Percentiles rank a stretch among this genome's conserved stretches.
Evolutionary conservation across 768 basidiomycete genomes (phyloP).

Genomic region (Solioccasus polychromus): DNA sequence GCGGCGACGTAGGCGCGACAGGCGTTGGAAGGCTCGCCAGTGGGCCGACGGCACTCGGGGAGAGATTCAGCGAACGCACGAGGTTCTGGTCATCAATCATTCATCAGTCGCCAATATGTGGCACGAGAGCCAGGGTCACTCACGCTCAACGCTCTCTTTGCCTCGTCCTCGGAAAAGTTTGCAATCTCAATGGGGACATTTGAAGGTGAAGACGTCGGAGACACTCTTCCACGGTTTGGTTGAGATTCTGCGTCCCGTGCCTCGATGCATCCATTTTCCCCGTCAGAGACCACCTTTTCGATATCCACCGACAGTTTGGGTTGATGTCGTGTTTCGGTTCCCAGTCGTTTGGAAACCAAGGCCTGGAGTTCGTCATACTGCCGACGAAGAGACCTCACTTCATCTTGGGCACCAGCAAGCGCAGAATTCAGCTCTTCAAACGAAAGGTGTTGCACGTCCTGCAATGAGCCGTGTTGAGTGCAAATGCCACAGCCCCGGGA

Average conservation of each 20-base stretch:
- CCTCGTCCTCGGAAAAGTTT: constrained; percentile 21
- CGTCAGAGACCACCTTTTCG: background rate
- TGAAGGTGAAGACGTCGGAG: background rate
- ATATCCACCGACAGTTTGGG: background rate
- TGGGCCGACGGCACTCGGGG: background rate
- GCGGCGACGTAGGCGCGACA: background rate
- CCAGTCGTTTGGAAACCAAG: constrained; percentile 15
- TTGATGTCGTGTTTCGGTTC: constrained; percentile 2
- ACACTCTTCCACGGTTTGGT: background rate
- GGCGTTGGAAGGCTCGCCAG: background rate
- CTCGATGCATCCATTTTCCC: background rate
- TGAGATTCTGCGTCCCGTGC: background rate
- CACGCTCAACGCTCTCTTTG: constrained; percentile 21
- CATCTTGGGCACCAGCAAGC: constrained; percentile 20
- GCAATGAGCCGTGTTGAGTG: constrained; percentile 3
- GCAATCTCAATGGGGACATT: constrained; percentile 15
- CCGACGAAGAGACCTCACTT: constrained; percentile 24
- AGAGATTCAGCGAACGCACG: constrained; percentile 12
- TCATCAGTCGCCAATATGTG: background rate
- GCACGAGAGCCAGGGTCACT: constrained; percentile 1
- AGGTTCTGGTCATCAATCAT: constrained; percentile 9
- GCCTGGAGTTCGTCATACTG: constrained; percentile 25
- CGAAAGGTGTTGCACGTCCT: constrained; percentile 16
- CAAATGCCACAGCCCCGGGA: constrained; percentile 2
- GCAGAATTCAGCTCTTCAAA: constrained; percentile 26